A percentile compares a stretch with the other conserved stretches of the same genome.
Evolutionary conservation across 352 stramenopile species (phyloP).

Genomic region (Globisporangium solare): DNA sequence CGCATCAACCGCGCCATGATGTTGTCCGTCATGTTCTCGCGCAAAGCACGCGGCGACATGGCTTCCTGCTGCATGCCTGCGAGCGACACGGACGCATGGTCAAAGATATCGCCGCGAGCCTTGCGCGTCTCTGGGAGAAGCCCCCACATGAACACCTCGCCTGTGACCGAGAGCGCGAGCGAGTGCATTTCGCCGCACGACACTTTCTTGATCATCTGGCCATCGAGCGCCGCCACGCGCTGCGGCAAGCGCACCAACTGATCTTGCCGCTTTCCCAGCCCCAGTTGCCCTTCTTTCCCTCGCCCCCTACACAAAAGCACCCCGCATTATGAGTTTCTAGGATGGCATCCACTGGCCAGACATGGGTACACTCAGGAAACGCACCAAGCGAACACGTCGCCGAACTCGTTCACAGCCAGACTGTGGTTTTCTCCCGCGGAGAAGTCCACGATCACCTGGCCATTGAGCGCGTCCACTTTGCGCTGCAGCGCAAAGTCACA

Average conservation of each 20-base stretch:
- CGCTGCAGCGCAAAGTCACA: conserved; percentile 21
- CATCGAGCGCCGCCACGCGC: conserved; percentile 46
- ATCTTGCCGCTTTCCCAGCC: conserved; percentile 33
- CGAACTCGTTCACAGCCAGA: conserved; percentile 76
- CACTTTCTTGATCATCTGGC: conserved; percentile 61
- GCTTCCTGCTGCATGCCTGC: conserved; percentile 38
- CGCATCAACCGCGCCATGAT: conserved; percentile 62
- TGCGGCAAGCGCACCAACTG: conserved; percentile 31
- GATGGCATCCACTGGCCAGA: background rate
- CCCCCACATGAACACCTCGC: conserved; percentile 76
- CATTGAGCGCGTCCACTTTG: conserved; percentile 43
- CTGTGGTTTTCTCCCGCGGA: conserved; percentile 71
- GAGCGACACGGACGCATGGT: conserved; percentile 53
- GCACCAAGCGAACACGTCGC: conserved; percentile 74
- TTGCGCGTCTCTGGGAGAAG: conserved; percentile 55
- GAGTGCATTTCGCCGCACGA: conserved; percentile 77
- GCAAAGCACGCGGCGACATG: conserved; percentile 18
- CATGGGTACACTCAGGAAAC: conserved; percentile 2
- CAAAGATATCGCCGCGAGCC: conserved; percentile 37
- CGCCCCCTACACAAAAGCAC: conserved; percentile 30
- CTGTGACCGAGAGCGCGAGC: conserved; percentile 45
- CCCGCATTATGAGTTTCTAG: background rate
- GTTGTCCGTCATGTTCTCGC: conserved; percentile 28
- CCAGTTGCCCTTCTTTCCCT: conserved; percentile 66
- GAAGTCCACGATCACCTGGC: conserved; percentile 65